A percentile compares a stretch with the other conserved stretches of the same genome.
These are phyloP conservation scores for Hanseniaspora osmophila DNA, from an alignment of 805 yeast species.

Conservation along the genomic window DNA sequence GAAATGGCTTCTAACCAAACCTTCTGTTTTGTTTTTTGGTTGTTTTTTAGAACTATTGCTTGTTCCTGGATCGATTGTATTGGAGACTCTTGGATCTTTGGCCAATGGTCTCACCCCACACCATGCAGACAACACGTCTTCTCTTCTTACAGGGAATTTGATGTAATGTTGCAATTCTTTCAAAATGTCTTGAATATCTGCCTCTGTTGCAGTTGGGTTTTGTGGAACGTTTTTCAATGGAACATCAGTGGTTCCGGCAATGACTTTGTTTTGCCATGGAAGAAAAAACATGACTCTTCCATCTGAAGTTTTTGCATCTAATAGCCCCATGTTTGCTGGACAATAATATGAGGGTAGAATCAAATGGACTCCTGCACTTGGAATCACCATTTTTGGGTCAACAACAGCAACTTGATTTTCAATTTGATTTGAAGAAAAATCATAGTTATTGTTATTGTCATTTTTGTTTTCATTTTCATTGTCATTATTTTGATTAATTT, in stretches of 20 bases:
- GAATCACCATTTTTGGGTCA: constrained; percentile 73
- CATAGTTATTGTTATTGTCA: constrained; percentile 8
- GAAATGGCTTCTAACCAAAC: constrained; percentile 80
- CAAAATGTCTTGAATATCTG: constrained; percentile 76
- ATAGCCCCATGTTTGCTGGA: constrained; percentile 72
- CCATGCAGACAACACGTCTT: constrained; percentile 91
- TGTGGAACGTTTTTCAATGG: constrained; percentile 59
- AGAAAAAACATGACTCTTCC: constrained; percentile 94
- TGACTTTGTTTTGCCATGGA: constrained; percentile 95
- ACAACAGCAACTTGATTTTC: constrained; percentile 21
- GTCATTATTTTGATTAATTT: too few relatives aligned
- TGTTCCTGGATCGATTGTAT: constrained; percentile 27
- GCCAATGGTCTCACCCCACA: constrained; percentile 93
- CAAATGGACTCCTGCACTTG: constrained; percentile 87
- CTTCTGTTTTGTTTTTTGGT: constrained; percentile 47
- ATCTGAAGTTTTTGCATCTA: constrained; percentile 85
- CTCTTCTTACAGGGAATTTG: constrained; percentile 76
- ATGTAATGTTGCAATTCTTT: constrained; percentile 81
- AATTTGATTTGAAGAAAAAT: constrained; percentile 6
- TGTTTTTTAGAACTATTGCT: constrained; percentile 10
- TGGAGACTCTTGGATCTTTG: constrained; percentile 49
- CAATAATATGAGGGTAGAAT: constrained; percentile 86
- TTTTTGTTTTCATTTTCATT: constrained; percentile 1
- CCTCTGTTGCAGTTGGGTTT: constrained; percentile 74
- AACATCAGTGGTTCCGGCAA: constrained; percentile 93